Conservation (phyloP, 768 basidiomycete genomes). For the Leccinum fibrillosum region DNA sequence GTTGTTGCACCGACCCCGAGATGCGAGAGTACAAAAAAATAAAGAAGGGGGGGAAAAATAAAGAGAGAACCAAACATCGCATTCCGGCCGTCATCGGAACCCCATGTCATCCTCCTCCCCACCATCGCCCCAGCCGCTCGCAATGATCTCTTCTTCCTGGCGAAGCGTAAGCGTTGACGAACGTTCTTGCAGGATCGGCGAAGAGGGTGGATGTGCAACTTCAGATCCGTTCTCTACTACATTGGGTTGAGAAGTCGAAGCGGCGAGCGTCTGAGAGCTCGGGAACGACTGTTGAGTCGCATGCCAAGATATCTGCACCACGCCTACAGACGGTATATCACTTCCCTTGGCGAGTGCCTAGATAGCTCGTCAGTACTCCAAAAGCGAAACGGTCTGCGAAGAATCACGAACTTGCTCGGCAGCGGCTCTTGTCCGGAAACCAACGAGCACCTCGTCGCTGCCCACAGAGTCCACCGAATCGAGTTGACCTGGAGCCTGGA, state of each 20-base stretch:
- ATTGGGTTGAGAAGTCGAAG: constrained; percentile 18
- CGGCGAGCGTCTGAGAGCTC: constrained; percentile 18
- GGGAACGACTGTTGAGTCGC: constrained; percentile 31
- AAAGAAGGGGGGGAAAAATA: background rate
- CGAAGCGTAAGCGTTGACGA: constrained; percentile 34
- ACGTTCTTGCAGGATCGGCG: constrained; percentile 11
- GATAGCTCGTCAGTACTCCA: constrained; percentile 10
- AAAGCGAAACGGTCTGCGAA: background rate
- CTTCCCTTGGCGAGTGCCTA: constrained; percentile 73
- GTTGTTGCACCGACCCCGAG: constrained; percentile 12
- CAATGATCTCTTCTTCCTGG: constrained; percentile 60
- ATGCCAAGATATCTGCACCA: constrained; percentile 68
- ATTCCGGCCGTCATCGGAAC: constrained; percentile 35
- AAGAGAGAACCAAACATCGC: constrained; percentile 1
- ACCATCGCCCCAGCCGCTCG: constrained; percentile 67
- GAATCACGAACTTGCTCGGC: constrained; percentile 68
- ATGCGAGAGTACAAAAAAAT: constrained; percentile 15
- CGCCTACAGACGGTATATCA: constrained; percentile 62
- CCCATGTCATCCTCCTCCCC: constrained; percentile 75
- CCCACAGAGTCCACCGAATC: constrained; percentile 59
- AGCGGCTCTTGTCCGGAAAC: constrained; percentile 66
- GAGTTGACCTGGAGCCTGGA: constrained; percentile 64
- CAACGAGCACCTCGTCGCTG: constrained; percentile 57
- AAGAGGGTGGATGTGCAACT: constrained; percentile 24
- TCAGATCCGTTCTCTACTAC: constrained; percentile 21